These are phyloP conservation scores for Paraphoma sp. DNA, from an alignment of 2,329 filamentous ascomycete genomes.

Conservation along the genomic window DNA sequence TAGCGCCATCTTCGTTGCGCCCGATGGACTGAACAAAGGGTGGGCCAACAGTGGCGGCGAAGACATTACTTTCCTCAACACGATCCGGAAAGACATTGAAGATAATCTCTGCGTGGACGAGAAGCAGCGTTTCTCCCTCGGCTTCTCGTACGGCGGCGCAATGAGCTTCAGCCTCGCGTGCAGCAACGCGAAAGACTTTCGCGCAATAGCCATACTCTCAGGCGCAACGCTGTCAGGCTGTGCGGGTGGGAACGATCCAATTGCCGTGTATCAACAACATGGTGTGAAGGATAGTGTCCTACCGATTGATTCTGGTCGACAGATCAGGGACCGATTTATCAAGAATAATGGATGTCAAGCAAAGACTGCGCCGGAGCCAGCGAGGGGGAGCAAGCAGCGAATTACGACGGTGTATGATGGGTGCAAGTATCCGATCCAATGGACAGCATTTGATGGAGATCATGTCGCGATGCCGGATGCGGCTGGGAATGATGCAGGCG, in stretches of 20 bases:
- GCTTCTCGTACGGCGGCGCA: constrained; percentile 55
- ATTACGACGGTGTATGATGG: constrained; percentile 29
- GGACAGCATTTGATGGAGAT: constrained; percentile 31
- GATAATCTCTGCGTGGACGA: constrained; percentile 53
- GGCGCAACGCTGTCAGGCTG: constrained; percentile 28
- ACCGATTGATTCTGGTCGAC: constrained; percentile 41
- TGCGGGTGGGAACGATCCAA: constrained; percentile 46
- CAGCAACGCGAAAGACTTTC: constrained; percentile 48
- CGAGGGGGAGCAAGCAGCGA: constrained; percentile 9
- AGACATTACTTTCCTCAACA: constrained; percentile 52
- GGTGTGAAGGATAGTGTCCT: constrained; percentile 49
- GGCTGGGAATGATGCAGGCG: constrained; percentile 11
- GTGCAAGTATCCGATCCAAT: constrained; percentile 46
- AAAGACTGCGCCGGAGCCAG: constrained; percentile 23
- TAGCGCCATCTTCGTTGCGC: constrained; percentile 54
- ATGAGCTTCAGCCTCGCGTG: constrained; percentile 55
- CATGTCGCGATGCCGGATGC: constrained; percentile 28
- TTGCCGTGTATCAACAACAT: constrained; percentile 52
- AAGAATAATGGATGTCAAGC: constrained; percentile 46
- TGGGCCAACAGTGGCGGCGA: constrained; percentile 54
- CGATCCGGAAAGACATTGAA: constrained; percentile 49
- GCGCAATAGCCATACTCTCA: constrained; percentile 46
- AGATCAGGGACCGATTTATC: constrained; percentile 50
- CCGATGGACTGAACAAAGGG: constrained; percentile 49
- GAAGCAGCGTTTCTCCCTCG: constrained; percentile 51